These are phyloP conservation scores for Saccharomycopsis phalli DNA, from an alignment of 1,139 yeast genomes.

Conservation along the genomic window DNA sequence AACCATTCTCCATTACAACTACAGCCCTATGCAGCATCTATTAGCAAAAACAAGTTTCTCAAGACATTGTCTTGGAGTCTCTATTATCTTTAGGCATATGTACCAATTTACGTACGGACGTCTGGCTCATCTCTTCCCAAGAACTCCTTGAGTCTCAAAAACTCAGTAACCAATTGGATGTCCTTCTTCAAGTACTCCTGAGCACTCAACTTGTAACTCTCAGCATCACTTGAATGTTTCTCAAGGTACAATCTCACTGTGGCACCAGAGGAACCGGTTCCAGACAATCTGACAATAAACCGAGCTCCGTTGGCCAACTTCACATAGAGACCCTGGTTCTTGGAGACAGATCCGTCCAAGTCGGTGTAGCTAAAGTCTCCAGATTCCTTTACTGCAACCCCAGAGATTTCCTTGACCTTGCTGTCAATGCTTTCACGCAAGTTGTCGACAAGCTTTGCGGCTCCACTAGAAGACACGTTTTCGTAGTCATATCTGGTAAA, in stretches of 20 bases:
- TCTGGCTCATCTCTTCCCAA: constrained; percentile 84
- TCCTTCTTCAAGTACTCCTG: constrained; percentile 61
- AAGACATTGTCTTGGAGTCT: too few relatives aligned
- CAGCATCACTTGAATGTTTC: constrained; percentile 58
- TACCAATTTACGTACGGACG: constrained; percentile 68
- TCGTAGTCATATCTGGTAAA: constrained; percentile 96
- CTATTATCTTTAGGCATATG: too few relatives aligned
- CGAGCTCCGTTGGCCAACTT: constrained; percentile 78
- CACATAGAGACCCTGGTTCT: constrained; percentile 86
- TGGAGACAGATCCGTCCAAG: constrained; percentile 83
- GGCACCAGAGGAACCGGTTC: constrained; percentile 98
- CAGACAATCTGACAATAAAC: constrained; percentile 85
- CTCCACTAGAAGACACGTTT: constrained; percentile 69
- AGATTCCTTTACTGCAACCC: constrained; percentile 55
- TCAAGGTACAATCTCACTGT: constrained; percentile 91
- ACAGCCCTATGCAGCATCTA: too few relatives aligned
- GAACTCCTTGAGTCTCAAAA: constrained; percentile 63
- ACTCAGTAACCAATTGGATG: constrained; percentile 52
- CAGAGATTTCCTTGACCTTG: constrained; percentile 37
- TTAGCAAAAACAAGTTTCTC: too few relatives aligned
- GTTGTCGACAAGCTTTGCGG: constrained; percentile 54
- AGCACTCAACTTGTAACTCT: constrained; percentile 45
- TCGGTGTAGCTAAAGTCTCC: constrained; percentile 92
- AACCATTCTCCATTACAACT: too few relatives aligned
- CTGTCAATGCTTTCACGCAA: constrained; percentile 43